Base-by-base conservation (phyloP, 805 yeast genomes). In the Schwanniomyces sp. region DNA sequence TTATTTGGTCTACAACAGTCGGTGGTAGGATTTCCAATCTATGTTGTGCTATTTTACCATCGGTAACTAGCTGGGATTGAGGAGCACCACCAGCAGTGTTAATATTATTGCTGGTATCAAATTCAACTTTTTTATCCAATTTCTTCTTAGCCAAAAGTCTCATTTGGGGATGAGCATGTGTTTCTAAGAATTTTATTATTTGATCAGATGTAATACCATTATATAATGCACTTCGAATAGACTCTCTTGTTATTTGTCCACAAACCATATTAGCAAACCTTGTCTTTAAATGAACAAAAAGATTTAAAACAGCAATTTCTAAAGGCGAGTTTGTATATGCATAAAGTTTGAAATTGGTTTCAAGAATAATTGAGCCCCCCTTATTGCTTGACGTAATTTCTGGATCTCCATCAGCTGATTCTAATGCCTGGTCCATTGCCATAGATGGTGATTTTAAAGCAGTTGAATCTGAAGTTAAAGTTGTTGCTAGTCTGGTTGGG, bases 171-270 rank as follows among this genome's bases (percentile, higher is more conserved):
- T 92, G 98, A 0, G 97, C 96, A 72, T 94, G 97, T 0, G 91
- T 80, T 52, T 89, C 91, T 40, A 94, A 67, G 62, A 92, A 94
- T 53, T 89, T 82, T 51, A 94, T 86, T 56, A 94, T 88, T 63
- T 94, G 99, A 34, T 91, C 97, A 0, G 98, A 92, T 0, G 97
- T 88, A 57, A 94, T 94, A 26, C 99, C 99, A 57, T 87, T 89
- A 37, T 74, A 63, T 34, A 94, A 69, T 0, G 99, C 99, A 45
- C 79, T 74, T 50, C 98, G 76, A 17, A 94, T 85, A 0, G 96
- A 88, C 57, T 92, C 97, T 64, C 98, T 81, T 5, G 97, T 91
- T 49, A 94, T 79, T 53, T 88, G 90, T 1, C 99, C 99, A 4
- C 94, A 82, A 3, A 94, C 97, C 85, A 94, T 84, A 62, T 94